These are phyloP conservation scores for Colletotrichum lini DNA, from an alignment of 2,329 filamentous ascomycete genomes.

Conservation along the genomic window DNA sequence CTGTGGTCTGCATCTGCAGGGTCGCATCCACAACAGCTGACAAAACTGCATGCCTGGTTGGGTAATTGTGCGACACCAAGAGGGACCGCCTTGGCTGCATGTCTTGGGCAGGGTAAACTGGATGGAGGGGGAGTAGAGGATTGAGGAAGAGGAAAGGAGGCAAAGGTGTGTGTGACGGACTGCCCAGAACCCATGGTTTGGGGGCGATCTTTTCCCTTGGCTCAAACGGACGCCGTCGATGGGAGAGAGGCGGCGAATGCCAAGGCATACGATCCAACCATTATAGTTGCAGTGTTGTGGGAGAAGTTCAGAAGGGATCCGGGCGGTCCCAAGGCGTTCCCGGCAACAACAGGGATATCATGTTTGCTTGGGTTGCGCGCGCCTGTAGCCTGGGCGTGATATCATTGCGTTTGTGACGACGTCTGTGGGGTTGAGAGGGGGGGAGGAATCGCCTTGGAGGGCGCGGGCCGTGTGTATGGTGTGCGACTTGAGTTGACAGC, in stretches of 20 bases:
- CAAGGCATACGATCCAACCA: conserved; percentile 10
- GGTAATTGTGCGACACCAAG: neutral
- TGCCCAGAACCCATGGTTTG: conserved; percentile 3
- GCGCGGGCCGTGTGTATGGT: neutral
- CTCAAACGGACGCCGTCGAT: conserved; percentile 21
- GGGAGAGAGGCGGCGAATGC: neutral
- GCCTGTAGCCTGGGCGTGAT: conserved; percentile 17
- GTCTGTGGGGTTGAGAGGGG: neutral
- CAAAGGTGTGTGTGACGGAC: neutral
- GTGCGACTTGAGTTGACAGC: conserved; percentile 1
- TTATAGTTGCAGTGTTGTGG: conserved; percentile 6
- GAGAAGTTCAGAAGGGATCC: conserved; percentile 4
- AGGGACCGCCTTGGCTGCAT: too few species aligned
- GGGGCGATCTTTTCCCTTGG: conserved; percentile 18
- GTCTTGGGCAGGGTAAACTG: neutral
- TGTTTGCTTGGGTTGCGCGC: conserved; percentile 14
- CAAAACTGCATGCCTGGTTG: neutral
- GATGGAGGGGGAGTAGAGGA: neutral
- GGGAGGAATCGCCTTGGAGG: too few species aligned
- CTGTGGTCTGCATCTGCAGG: conserved; percentile 2
- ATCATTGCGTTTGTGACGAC: conserved; percentile 20
- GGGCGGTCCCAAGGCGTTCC: conserved; percentile 1
- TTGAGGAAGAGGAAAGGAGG: neutral
- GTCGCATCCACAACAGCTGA: neutral
- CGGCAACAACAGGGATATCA: conserved; percentile 16